Evolutionary conservation across 2,329 filamentous ascomycete species (phyloP), one percentile per base, ranked within the genome.

Genomic region (Nemania sp.): DNA sequence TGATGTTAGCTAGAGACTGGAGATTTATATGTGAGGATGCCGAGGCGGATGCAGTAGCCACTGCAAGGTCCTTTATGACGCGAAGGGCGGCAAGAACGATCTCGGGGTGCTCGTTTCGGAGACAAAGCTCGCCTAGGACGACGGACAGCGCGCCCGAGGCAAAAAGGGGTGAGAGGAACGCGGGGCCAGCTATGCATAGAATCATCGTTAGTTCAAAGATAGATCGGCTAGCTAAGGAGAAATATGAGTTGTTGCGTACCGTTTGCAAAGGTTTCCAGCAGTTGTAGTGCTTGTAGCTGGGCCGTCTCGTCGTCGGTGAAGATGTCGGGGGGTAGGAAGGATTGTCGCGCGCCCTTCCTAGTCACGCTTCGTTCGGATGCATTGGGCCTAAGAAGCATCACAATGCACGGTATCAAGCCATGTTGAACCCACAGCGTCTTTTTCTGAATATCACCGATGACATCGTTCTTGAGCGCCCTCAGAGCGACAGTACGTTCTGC

Each of bases 201-300:
- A 52, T 61, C 24, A 58, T 32, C 11, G 64, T 75, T 32, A 76
- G 72, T 52, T 67, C 32, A 13, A 45, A 20, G 20, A 4, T 6
- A 26, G 11, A 24, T 74, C 66, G 73, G 71, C 38, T 7, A 35
- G 38, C 7, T 43, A 2, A 15, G 29, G 45, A 27, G 27, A 6
- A 24, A 32, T 45, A 45, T 20, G n/a, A 2, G 11, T 38, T 51
- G 11, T 38, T 51, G 29, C 85, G 75, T 85, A 94, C 94, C 94
- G 81, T 92, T 90, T 65, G 93, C 93, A 76, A 98, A 88, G 79
- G 93, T 96, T 54, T 91, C 90, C 41, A 97, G 83, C n/a, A 98
- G 87, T 71, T 97, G 89, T 45, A 94, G 87, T n/a, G 92, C 91
- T 78, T 97, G 93, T 64, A 96, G 83, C 72, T 89, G 88, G 55